These are phyloP conservation scores for Neofusicoccum umdonicola DNA, from an alignment of 2,329 filamentous ascomycete species.

Conservation along the genomic window DNA sequence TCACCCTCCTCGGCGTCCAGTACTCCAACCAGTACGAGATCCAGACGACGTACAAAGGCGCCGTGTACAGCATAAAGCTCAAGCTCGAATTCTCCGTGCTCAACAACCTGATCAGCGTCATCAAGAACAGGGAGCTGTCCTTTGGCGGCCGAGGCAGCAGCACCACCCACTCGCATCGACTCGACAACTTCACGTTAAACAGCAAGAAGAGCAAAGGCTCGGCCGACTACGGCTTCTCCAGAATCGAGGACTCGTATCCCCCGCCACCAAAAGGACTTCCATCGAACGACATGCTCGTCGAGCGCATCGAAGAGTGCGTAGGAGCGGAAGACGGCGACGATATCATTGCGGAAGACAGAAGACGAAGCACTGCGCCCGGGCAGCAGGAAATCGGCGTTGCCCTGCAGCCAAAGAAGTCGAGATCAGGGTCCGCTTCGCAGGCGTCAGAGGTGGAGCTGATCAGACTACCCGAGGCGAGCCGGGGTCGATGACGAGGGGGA, in stretches of 20 bases:
- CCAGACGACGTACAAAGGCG: conserved; percentile 40
- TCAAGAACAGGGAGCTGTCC: conserved; percentile 17
- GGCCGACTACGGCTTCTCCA: neutral
- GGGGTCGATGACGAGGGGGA: neutral
- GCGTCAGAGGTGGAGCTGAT: neutral
- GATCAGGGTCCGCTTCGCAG: neutral
- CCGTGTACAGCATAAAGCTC: conserved; percentile 48
- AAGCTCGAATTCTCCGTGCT: conserved; percentile 59
- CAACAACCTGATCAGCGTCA: conserved; percentile 42
- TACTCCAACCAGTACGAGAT: conserved; percentile 39
- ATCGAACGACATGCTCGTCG: no score
- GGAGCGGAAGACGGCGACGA: neutral
- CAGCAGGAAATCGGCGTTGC: neutral
- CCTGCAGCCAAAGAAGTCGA: neutral
- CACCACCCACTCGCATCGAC: neutral
- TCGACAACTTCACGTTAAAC: neutral
- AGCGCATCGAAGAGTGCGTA: neutral
- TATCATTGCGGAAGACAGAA: neutral
- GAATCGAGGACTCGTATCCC: no score
- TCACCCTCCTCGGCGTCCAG: conserved; percentile 38
- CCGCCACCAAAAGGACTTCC: no score
- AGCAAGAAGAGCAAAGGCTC: neutral
- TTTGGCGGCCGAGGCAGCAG: neutral
- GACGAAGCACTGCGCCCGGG: neutral
- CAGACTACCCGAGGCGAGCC: neutral